Evolutionary conservation across 257 asterid genomes (phyloP).

Genomic region (Scutellaria baicalensis): DNA sequence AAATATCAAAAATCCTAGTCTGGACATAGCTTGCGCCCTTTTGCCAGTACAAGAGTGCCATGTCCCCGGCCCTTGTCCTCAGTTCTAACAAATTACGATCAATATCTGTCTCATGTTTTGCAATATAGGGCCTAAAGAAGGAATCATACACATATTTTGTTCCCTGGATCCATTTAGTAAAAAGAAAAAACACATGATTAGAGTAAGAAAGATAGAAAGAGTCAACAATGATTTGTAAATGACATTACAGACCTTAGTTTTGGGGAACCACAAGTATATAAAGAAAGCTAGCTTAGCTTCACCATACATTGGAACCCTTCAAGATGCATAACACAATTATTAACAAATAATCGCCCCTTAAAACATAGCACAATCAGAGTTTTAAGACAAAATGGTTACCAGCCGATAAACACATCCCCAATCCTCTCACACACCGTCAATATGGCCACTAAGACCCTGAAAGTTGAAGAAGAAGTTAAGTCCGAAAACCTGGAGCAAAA

Average conservation of each 20-base stretch:
- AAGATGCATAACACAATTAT: slow-evolving; percentile 4
- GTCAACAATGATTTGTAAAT: neutral
- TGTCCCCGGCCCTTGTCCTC: slow-evolving; percentile 76
- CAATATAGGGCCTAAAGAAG: slow-evolving; percentile 70
- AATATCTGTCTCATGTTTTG: slow-evolving; percentile 84
- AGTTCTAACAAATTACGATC: slow-evolving; percentile 73
- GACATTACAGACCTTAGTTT: slow-evolving; percentile 61
- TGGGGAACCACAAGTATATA: slow-evolving; percentile 86
- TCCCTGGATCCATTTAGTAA: slow-evolving; percentile 55
- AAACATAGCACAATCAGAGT: neutral
- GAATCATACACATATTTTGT: slow-evolving; percentile 79
- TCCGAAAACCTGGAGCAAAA: slow-evolving; percentile 5
- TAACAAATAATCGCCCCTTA: neutral
- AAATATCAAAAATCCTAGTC: slow-evolving; percentile 60
- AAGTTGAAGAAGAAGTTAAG: slow-evolving; percentile 6
- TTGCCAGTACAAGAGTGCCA: slow-evolving; percentile 59
- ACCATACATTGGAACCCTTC: slow-evolving; percentile 93
- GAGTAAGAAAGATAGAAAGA: neutral
- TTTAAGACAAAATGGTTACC: slow-evolving; percentile 34
- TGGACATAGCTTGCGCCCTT: slow-evolving; percentile 58
- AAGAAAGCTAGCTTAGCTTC: slow-evolving; percentile 96
- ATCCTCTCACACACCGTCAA: slow-evolving; percentile 80
- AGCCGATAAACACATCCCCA: slow-evolving; percentile 75
- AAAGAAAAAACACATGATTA: neutral
- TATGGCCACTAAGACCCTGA: slow-evolving; percentile 80